These are phyloP conservation scores for Neospora caninum DNA, from an alignment of 169 alveolate species.

Conservation along the genomic window DNA sequence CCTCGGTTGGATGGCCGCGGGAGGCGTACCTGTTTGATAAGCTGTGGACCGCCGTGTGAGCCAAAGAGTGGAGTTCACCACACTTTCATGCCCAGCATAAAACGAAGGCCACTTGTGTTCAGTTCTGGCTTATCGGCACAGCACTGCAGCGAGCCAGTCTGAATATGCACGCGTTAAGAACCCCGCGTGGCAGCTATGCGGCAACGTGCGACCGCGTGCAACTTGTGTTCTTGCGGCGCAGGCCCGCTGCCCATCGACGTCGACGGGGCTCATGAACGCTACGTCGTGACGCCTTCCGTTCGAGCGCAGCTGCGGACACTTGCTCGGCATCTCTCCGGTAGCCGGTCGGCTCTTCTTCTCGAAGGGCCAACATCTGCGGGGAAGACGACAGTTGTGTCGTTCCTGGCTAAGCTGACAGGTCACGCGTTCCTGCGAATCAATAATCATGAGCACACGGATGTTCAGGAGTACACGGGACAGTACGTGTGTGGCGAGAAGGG, in stretches of 20 bases:
- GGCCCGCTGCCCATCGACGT: constrained; percentile 72
- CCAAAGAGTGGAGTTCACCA: too few relatives aligned
- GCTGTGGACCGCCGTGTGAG: too few relatives aligned
- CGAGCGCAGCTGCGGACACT: constrained; percentile 86
- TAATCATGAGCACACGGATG: constrained; percentile 99
- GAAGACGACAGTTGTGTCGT: constrained; percentile 97
- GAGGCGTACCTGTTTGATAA: too few relatives aligned
- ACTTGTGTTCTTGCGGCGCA: constrained; percentile 59
- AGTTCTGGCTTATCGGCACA: too few relatives aligned
- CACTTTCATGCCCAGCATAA: too few relatives aligned
- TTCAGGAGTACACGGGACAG: constrained; percentile 98
- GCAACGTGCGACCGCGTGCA: background rate
- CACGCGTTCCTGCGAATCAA: constrained; percentile 97
- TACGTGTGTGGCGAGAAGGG: constrained; percentile 89
- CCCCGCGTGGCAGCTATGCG: too few relatives aligned
- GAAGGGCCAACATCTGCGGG: constrained; percentile 99
- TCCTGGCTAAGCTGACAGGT: constrained; percentile 93
- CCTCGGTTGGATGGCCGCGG: too few relatives aligned
- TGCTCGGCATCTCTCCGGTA: constrained; percentile 92
- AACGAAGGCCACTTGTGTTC: too few relatives aligned
- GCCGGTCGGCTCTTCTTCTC: constrained; percentile 96
- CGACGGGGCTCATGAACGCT: constrained; percentile 69
- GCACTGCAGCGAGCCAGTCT: too few relatives aligned
- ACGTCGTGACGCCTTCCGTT: constrained; percentile 74
- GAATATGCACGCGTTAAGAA: too few relatives aligned